Percentiles rank a stretch among this genome's conserved stretches.
Conservation (phyloP, 768 basidiomycete species). For the Boletus reticuloceps region DNA sequence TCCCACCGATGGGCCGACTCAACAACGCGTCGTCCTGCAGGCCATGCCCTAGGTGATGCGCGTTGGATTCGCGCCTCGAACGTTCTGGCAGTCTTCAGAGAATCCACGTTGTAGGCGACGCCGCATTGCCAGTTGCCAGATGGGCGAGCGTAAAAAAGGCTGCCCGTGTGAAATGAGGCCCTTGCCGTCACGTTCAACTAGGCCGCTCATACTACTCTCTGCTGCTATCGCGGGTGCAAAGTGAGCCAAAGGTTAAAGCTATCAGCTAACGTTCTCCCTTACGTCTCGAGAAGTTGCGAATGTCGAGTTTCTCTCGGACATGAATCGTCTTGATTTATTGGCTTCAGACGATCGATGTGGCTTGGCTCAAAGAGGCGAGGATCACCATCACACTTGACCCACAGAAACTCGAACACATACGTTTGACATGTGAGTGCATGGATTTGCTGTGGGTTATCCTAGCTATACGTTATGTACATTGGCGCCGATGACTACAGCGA, state of each 20-base stretch:
- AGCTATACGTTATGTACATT: conserved; percentile 21
- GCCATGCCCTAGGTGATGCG: neutral
- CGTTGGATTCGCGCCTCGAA: conserved; percentile 16
- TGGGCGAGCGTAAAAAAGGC: no score
- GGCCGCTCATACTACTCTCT: no score
- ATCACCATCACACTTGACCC: no score
- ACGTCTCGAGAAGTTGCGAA: no score
- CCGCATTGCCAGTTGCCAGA: no score
- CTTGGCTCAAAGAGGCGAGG: no score
- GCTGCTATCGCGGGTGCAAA: neutral
- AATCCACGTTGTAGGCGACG: no score
- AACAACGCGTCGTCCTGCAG: conserved; percentile 25
- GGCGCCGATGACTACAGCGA: neutral
- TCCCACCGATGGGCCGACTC: neutral
- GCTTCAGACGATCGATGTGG: conserved; percentile 15
- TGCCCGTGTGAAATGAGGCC: neutral
- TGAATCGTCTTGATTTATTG: conserved; percentile 16
- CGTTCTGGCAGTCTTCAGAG: no score
- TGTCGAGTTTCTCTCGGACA: conserved; percentile 16
- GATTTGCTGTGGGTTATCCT: conserved; percentile 2
- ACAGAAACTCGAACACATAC: neutral
- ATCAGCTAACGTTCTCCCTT: no score
- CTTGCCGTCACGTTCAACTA: no score
- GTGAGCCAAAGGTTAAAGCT: neutral
- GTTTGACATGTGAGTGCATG: neutral